Base-by-base conservation (phyloP, 2,329 filamentous ascomycete species). In the Epicoccum sorghinum region DNA sequence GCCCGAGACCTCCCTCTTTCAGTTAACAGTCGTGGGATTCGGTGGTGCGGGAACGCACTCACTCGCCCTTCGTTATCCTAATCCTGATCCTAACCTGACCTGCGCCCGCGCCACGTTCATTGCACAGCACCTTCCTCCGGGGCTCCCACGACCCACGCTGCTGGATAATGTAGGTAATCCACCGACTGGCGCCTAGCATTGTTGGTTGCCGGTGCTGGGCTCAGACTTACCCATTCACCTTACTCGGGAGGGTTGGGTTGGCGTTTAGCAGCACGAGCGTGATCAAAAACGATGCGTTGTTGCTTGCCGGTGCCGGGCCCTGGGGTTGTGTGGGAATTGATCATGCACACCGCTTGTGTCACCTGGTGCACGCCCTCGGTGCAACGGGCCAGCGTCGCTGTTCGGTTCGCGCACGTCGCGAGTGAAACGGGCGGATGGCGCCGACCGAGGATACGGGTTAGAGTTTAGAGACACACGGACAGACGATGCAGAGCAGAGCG, bases 331-430 rank as follows among this genome's bases (percentile, higher is more conserved):
- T 29, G 27, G 1, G 14, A 29, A 35, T 10, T 45, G 45, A 45
- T 49, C 51, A 45, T 45, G 35, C 51, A 54, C 51, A 47, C 51
- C 45, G 40, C 51, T 33, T 45, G 45, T 49, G 27, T 54, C 51
- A 54, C 51, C 35, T 36, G 45, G 27, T 44, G 23, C n/a, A 18
- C 40, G 12, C 39, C 27, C 22, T 39, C 27, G 45, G 51, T 54
- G 51, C 40, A 39, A 54, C 45, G 38, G 39, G 32, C 22, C 39
- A 24, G 35, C 18, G 18, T 18, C 18, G 18, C 18, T 18, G 18
- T 13, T 13, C 14, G 4, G 33, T 13, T 13, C 23, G 4, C 22
- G 22, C 29, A 14, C 24, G 10, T 18, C 24, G n/a, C 18, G 7
- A 24, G 13, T 23, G 33, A 47, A 24, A 47, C 24, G 24, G 24